phyloP scores from a whole-genome alignment of 176 grass and related monocot genomes.

The Miscanthus lutarioriparius region DNA sequence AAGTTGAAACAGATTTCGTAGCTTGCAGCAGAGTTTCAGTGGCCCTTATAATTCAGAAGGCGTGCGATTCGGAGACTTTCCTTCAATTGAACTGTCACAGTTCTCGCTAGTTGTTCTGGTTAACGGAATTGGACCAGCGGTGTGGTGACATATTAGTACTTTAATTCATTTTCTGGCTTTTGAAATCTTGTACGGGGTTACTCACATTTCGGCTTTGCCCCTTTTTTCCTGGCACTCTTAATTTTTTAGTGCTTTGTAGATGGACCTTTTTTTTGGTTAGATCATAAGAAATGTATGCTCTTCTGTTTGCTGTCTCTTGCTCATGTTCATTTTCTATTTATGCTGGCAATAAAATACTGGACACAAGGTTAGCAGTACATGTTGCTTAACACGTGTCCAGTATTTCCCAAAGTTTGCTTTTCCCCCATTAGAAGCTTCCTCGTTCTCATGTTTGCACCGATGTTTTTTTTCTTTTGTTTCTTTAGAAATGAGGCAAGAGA shows the following conservation, averaged over 20 bases:
- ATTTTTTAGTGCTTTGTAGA: neutral
- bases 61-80: neutral
- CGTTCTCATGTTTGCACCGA: neutral
- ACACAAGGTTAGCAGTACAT: neutral
- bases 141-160: neutral
- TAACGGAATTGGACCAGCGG: neutral
- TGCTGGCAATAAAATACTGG: constrained; percentile 12
- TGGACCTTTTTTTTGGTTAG: neutral
- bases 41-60: neutral
- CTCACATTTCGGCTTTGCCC: neutral
- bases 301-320: neutral
- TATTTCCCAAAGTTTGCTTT: neutral
- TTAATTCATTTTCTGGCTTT: neutral
- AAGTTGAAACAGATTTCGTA: neutral
- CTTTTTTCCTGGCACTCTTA: neutral
- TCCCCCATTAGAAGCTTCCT: neutral
- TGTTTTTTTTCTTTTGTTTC: neutral
- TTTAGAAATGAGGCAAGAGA: neutral
- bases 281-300: neutral
- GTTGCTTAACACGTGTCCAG: neutral
- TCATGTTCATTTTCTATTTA: neutral
- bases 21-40: neutral
- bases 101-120: neutral
- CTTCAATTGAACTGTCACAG: neutral
- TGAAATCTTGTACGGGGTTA: neutral